Evolutionary conservation across 2,329 filamentous ascomycete genomes (phyloP).

Genomic region (Cladosporium halotolerans): DNA sequence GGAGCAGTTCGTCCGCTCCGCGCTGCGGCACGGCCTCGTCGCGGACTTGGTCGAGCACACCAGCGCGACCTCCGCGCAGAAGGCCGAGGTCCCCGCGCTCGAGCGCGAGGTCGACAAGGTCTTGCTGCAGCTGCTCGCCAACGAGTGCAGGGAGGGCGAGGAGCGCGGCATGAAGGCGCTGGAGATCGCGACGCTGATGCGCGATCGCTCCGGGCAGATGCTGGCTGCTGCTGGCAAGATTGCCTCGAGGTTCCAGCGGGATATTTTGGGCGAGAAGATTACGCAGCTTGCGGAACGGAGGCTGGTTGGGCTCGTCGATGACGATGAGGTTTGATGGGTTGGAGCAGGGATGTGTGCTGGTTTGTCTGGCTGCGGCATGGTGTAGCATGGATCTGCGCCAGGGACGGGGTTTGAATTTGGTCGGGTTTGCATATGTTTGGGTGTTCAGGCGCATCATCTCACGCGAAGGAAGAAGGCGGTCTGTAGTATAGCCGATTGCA

Average conservation of each 20-base stretch:
- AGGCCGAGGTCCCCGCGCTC: constrained; percentile 59
- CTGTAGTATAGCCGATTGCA: no score
- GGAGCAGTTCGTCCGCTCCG: constrained; percentile 72
- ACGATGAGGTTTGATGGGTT: constrained; percentile 32
- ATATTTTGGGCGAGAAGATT: constrained; percentile 84
- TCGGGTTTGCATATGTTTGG: no score
- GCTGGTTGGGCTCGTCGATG: constrained; percentile 56
- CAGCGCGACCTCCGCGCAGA: constrained; percentile 58
- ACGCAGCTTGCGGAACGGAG: constrained; percentile 71
- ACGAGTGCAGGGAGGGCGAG: constrained; percentile 88
- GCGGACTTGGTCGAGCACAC: constrained; percentile 67
- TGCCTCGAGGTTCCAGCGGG: constrained; percentile 74
- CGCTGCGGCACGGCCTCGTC: constrained; percentile 65
- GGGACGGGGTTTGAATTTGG: no score
- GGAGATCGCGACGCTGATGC: constrained; percentile 82
- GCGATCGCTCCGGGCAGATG: constrained; percentile 80
- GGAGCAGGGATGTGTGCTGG: no score
- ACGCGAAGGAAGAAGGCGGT: no score
- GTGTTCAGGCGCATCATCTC: no score
- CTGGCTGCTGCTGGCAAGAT: constrained; percentile 85
- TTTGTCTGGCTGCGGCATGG: no score
- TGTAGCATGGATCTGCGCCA: no score
- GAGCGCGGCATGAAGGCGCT: constrained; percentile 91
- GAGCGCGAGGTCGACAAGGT: constrained; percentile 87
- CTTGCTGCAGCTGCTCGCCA: constrained; percentile 77